These are phyloP conservation scores for Gaillardinia entomophila DNA, from an alignment of 805 yeast species.

Conservation along the genomic window DNA sequence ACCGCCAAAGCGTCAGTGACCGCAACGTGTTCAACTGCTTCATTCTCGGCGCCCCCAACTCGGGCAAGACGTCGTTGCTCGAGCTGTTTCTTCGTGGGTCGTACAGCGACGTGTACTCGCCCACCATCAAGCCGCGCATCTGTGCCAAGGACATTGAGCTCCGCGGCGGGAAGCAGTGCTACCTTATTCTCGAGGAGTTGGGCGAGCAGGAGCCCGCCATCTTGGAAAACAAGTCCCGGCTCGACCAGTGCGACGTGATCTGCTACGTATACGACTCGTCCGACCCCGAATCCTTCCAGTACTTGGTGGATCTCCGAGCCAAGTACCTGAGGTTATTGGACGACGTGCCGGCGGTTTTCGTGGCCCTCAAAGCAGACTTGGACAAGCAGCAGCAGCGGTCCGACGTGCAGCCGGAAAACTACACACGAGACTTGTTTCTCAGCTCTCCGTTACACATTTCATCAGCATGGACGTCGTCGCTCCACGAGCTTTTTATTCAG, in stretches of 20 bases:
- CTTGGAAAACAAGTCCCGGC: slow-evolving; percentile 58
- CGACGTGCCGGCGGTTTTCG: slow-evolving; percentile 75
- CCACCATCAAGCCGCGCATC: slow-evolving; percentile 73
- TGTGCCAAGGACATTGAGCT: slow-evolving; percentile 91
- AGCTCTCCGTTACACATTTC: slow-evolving; percentile 89
- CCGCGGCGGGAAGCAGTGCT: slow-evolving; percentile 93
- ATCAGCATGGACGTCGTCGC: slow-evolving; percentile 81
- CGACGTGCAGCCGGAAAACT: slow-evolving; percentile 81
- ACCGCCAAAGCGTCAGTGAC: slow-evolving; percentile 67
- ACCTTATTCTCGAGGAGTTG: slow-evolving; percentile 81
- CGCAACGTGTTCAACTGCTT: slow-evolving; percentile 90
- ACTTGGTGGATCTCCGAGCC: slow-evolving; percentile 63
- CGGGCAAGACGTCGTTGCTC: slow-evolving; percentile 83
- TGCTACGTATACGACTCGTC: slow-evolving; percentile 91
- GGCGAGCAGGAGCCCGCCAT: slow-evolving; percentile 85
- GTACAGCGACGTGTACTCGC: slow-evolving; percentile 65
- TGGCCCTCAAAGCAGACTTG: slow-evolving; percentile 90
- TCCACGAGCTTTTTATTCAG: slow-evolving; percentile 79
- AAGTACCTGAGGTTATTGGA: slow-evolving; percentile 53
- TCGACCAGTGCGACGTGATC: slow-evolving; percentile 85
- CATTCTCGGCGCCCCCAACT: slow-evolving; percentile 74
- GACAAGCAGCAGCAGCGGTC: slow-evolving; percentile 94
- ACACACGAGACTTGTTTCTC: slow-evolving; percentile 57
- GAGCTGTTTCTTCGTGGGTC: slow-evolving; percentile 77
- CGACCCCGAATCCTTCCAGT: slow-evolving; percentile 91